These are phyloP conservation scores for Tetrastigma voinierianum DNA, from an alignment of 164 flowering plant species.

Conservation along the genomic window DNA sequence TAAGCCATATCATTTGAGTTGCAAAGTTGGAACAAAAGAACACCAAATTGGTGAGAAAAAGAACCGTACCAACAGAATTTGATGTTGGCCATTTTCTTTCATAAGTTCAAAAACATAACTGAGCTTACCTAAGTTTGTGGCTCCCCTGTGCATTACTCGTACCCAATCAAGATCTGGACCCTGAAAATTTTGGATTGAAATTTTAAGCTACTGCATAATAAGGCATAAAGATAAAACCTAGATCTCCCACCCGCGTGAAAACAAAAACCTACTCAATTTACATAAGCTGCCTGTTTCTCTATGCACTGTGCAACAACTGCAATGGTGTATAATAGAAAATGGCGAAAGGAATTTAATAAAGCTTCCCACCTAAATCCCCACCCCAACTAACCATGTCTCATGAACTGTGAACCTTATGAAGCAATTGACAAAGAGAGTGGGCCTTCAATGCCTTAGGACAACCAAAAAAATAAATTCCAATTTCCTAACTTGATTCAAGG, in stretches of 20 bases:
- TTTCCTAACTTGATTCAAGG: slow-evolving; percentile 11
- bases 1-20: background rate
- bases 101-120: slow-evolving; percentile 3
- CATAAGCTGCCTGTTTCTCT: background rate
- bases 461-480: background rate
- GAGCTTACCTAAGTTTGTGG: slow-evolving; percentile 34
- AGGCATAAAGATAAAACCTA: slow-evolving; percentile 1
- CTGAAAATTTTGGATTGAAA: slow-evolving; percentile 42
- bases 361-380: background rate
- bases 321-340: background rate
- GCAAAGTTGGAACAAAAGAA: background rate
- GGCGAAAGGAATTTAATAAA: background rate
- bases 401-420: background rate
- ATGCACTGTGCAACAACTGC: slow-evolving; percentile 2
- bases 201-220: slow-evolving; percentile 22
- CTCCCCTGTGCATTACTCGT: slow-evolving; percentile 21
- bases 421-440: background rate
- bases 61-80: background rate
- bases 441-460: background rate
- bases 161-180: slow-evolving; percentile 26
- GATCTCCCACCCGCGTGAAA: background rate
- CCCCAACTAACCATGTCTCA: background rate
- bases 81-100: background rate
- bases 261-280: background rate
- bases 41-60: slow-evolving; percentile 1